Evolutionary conservation across 2,329 filamentous ascomycete genomes (phyloP), one percentile per base, ranked within the genome.

Genomic region (Ophiostoma ulmi): DNA sequence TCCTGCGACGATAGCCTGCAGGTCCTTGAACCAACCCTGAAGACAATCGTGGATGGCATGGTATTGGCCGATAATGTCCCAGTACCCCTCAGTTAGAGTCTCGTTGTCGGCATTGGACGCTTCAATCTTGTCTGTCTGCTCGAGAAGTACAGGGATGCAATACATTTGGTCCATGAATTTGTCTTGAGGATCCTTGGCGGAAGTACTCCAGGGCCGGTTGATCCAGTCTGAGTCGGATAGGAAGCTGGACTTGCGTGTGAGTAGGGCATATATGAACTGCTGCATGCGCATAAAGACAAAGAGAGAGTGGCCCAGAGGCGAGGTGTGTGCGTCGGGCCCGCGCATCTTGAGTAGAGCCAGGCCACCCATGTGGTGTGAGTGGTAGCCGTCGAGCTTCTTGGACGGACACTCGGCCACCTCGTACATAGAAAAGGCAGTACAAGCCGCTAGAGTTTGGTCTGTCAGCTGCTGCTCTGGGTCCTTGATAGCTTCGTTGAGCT

Each of bases 401-500:
- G 71, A 65, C 0, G 75, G 75, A 22, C 74, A 75, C 69, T 75
- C 75, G 67, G 70, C 70, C 26, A 76, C 58, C 71, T 76, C 75
- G 71, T 75, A 76, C 69, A 74, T 52, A 36, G 74, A 67, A 38
- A 75, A 70, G 0, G 73, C 74, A 70, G 74, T 31, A 61, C 71
- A 73, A 17, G 75, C 74, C 1, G 75, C 75, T 35, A 76, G 68
- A 8, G 69, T 76, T 68, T 75, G 70, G 68, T 75, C 74, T 4
- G 52, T 10, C 22, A 58, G 38, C 35, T 66, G 71, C 8, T 39
- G 58, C 36, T 14, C 6, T 14, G 71, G 72, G 52, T 73, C 61
- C 38, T 52, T 38, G n/a, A 75, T 69, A 41, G 73, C 74, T 8
- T 66, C 52, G 5, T 73, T 71, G 38, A 75, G 72, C n/a, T 71